Evolutionary conservation across 495 filamentous ascomycete genomes (phyloP).

Genomic region (Immersiella caudata): DNA sequence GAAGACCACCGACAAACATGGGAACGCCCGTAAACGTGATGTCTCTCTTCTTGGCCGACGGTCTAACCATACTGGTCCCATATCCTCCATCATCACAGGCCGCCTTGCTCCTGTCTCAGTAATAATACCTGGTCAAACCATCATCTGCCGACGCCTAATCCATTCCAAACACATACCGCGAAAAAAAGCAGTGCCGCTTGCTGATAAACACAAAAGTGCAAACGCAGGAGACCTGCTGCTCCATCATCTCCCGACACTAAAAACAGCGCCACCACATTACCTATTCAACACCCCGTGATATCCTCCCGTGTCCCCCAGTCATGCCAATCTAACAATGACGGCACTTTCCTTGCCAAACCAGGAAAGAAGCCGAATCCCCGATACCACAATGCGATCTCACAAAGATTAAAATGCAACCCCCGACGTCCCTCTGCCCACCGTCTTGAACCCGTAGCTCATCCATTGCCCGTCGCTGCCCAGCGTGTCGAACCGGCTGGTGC

Average conservation of each 20-base stretch:
- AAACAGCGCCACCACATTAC: not conserved
- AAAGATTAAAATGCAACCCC: conserved; percentile 41
- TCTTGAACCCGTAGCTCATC: conserved; percentile 53
- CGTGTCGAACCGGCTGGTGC: conserved; percentile 70
- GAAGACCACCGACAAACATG: not conserved
- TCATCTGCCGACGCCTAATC: not conserved
- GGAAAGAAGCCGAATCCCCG: not conserved
- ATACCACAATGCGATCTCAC: not conserved
- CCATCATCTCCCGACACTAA: not conserved
- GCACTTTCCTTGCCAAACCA: conserved; percentile 1
- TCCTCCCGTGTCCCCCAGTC: not conserved
- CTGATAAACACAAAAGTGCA: not conserved
- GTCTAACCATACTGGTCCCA: not conserved
- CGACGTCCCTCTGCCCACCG: conserved; percentile 43
- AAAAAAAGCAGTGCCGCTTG: not conserved
- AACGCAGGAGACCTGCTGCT: not conserved
- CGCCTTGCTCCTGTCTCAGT: not conserved
- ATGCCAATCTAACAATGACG: conserved; percentile 1
- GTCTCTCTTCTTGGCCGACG: not conserved
- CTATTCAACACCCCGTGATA: conserved; percentile 1
- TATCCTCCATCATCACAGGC: not conserved
- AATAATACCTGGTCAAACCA: not conserved
- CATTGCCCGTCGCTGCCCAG: conserved; percentile 56
- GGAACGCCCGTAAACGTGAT: not conserved
- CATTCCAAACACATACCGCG: not conserved